phyloP scores from a whole-genome alignment of 345 rosid species.

The Gossypium rotundifolium region DNA sequence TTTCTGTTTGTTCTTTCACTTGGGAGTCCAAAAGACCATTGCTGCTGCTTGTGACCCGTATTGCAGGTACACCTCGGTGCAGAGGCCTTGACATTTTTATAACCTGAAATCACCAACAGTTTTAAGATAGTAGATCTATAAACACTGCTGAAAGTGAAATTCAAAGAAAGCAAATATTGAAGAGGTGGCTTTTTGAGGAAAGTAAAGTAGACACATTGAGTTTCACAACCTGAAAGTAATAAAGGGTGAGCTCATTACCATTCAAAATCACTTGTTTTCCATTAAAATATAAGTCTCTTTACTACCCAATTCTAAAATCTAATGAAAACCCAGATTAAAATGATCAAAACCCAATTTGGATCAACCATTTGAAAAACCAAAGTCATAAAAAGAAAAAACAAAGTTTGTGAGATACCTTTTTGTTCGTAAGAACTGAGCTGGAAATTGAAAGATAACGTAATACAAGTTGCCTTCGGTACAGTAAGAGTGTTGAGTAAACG shows the following conservation, averaged over 20 bases:
- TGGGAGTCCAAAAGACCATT: slow-evolving; percentile 69
- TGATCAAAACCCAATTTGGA: slow-evolving; percentile 9
- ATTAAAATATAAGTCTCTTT: slow-evolving; percentile 13
- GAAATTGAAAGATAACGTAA: slow-evolving; percentile 17
- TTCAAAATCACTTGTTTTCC: slow-evolving; percentile 5
- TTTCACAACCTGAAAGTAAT: neutral
- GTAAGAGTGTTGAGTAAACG: slow-evolving; percentile 19
- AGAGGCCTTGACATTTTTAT: slow-evolving; percentile 70
- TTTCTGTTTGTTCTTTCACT: slow-evolving; percentile 65
- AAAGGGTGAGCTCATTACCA: slow-evolving; percentile 13
- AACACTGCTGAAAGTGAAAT: slow-evolving; percentile 8
- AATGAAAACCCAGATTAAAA: slow-evolving; percentile 23
- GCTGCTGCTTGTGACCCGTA: slow-evolving; percentile 54
- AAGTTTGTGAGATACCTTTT: slow-evolving; percentile 19
- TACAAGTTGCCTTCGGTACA: neutral
- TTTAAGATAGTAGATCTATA: slow-evolving; percentile 29
- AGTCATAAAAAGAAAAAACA: neutral
- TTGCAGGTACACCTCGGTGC: slow-evolving; percentile 58
- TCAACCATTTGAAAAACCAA: slow-evolving; percentile 18
- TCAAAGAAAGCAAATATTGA: neutral
- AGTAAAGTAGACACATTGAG: slow-evolving; percentile 13
- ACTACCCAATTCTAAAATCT: slow-evolving; percentile 19
- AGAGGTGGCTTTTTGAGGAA: neutral
- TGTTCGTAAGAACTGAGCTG: slow-evolving; percentile 9
- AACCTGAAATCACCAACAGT: slow-evolving; percentile 27